Evolutionary conservation across 306 rosid genomes (phyloP).

Genomic region (Dicorynia guianensis): DNA sequence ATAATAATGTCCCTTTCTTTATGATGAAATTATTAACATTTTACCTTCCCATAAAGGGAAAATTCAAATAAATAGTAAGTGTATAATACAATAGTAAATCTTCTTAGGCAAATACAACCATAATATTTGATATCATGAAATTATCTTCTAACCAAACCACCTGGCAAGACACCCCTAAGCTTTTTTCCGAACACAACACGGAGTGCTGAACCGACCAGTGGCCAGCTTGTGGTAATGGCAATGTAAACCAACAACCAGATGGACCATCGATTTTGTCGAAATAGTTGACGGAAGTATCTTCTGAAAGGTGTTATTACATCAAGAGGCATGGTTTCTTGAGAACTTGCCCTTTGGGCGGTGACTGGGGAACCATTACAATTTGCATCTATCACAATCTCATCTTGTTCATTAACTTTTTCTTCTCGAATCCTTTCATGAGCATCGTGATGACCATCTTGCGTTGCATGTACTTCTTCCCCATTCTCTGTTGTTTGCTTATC

Average conservation of each 20-base stretch:
- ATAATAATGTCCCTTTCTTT: too few species aligned
- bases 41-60: neutral
- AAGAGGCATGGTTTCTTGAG: constrained; percentile 39
- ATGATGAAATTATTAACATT: too few species aligned
- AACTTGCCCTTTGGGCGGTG: constrained; percentile 29
- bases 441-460: constrained; percentile 36
- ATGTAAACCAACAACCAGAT: constrained; percentile 79
- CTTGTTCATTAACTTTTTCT: constrained; percentile 32
- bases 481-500: constrained; percentile 50
- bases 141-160: constrained; percentile 62
- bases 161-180: constrained; percentile 52
- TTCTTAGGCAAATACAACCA: constrained; percentile 34
- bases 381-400: constrained; percentile 41
- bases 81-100: constrained; percentile 21
- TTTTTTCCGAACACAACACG: constrained; percentile 60
- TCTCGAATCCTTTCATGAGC: constrained; percentile 38
- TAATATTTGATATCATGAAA: constrained; percentile 18
- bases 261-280: constrained; percentile 66
- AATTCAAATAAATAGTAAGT: constrained; percentile 22
- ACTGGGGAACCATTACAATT: constrained; percentile 35
- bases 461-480: constrained; percentile 50
- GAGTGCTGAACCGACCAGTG: constrained; percentile 81
- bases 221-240: constrained; percentile 83
- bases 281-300: constrained; percentile 60
- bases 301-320: constrained; percentile 51